Evolutionary conservation across 164 flowering plant species (phyloP), one percentile per base, ranked within the genome.

Genomic region (Magnolia sinica): DNA sequence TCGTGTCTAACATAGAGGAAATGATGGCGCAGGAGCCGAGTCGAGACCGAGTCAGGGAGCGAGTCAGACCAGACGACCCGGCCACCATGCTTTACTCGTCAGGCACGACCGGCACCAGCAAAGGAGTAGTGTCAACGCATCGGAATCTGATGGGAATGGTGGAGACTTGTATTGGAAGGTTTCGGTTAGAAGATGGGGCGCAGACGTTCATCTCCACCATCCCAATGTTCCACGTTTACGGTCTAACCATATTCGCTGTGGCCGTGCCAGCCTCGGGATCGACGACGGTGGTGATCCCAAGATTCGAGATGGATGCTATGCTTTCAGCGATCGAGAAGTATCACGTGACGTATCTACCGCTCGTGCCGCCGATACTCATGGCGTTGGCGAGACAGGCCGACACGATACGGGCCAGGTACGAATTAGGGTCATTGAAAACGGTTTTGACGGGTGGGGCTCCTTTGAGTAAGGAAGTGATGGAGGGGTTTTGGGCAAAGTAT

Each of bases 211-310:
- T 95, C 71, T 90, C 96, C 78, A 91, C 93, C 1, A 91, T 95
- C 3, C 98, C 98, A 0, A 93, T 95, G 98, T 95, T 93, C 71
- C 98, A 95, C 85, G 87, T 95, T 77, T 95, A 92, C 88, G 98
- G 98, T 24, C 68, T 93, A 16, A 91, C 81, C 0, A 87, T 82
- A 24, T 88, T 90, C 69, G 90, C 87, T 5, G 76, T 83, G 20
- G 89, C 89, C 1, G 70, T 87, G 14, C 83, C 87, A 52, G 88
- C 90, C 6, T 78, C 86, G 1, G 95, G 91, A 22, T 82, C 89
- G 16, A 87, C 92, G 18, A 61, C 89, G 20, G 81, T 91, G 27
- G 85, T 89, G 4, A 86, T 91, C 20, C 80, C 91, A 1, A 87
- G 79, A 72, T 89, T 87, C 84, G 92, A 89, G 58, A 78, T 88